Conservation (phyloP, 306 rosid species). For the Biancaea sappan region DNA sequence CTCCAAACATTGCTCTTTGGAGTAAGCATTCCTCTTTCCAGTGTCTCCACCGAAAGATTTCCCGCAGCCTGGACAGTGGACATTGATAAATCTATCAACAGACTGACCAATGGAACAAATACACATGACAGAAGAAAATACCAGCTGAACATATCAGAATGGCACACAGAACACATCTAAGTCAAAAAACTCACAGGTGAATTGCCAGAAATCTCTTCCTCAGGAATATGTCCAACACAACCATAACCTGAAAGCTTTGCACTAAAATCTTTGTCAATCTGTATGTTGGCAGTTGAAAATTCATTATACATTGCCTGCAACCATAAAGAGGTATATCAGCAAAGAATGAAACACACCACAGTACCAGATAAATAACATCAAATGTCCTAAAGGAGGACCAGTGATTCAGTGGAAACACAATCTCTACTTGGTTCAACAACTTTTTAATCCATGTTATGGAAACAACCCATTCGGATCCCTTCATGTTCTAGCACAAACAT, state of each 20-base stretch:
- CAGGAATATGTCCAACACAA: slow-evolving; percentile 66
- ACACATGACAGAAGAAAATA: neutral
- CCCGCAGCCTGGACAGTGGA: slow-evolving; percentile 73
- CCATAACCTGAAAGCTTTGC: slow-evolving; percentile 98
- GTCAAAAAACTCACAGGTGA: slow-evolving; percentile 54
- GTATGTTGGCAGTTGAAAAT: slow-evolving; percentile 80
- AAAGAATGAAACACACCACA: slow-evolving; percentile 21
- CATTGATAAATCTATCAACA: neutral
- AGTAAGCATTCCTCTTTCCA: slow-evolving; percentile 84
- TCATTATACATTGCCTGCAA: slow-evolving; percentile 91
- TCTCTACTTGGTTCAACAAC: neutral
- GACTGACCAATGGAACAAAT: neutral
- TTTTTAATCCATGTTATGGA: slow-evolving; percentile 15
- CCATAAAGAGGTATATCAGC: slow-evolving; percentile 36
- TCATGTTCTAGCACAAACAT: too few species aligned
- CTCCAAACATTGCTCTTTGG: slow-evolving; percentile 93
- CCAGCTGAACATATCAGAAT: neutral
- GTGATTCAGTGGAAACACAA: slow-evolving; percentile 4
- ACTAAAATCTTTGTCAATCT: slow-evolving; percentile 83
- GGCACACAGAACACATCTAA: slow-evolving; percentile 1
- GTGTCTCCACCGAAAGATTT: slow-evolving; percentile 76
- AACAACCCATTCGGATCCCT: too few species aligned
- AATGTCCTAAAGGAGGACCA: slow-evolving; percentile 16
- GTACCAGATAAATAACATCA: slow-evolving; percentile 10
- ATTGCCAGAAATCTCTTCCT: slow-evolving; percentile 54